Percentiles rank a stretch among this genome's conserved stretches.
Conservation (phyloP, 495 filamentous ascomycete genomes). For the Aspergillus nanangensis region DNA sequence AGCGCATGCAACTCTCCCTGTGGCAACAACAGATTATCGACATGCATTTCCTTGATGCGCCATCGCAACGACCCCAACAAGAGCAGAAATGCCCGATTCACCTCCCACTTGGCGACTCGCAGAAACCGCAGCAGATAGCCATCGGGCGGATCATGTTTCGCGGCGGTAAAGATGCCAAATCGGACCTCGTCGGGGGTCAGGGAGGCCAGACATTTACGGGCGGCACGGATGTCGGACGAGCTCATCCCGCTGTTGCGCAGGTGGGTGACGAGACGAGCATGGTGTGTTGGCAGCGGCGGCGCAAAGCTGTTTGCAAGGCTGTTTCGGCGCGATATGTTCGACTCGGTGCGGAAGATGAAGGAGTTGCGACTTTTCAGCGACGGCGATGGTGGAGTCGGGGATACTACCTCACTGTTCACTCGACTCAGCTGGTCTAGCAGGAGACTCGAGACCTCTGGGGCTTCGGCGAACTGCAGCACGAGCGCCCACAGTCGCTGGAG, state of each 20-base stretch:
- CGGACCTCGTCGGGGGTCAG: conserved; percentile 1
- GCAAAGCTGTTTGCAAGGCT: too few relatives aligned
- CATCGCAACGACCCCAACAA: conserved; percentile 85
- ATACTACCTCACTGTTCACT: background rate
- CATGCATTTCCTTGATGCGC: conserved; percentile 72
- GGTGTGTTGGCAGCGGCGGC: background rate
- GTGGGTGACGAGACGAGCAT: background rate
- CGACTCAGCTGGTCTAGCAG: background rate
- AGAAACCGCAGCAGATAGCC: conserved; percentile 82
- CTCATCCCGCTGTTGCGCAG: background rate
- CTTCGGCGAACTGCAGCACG: background rate
- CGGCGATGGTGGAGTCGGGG: background rate
- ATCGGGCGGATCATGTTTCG: conserved; percentile 58
- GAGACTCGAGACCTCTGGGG: background rate
- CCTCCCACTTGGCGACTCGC: conserved; percentile 90
- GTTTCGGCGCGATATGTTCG: background rate
- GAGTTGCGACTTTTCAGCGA: background rate
- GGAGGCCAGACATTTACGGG: background rate
- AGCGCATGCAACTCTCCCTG: conserved; percentile 68
- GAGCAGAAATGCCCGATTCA: conserved; percentile 86
- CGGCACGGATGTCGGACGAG: background rate
- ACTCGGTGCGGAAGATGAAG: background rate
- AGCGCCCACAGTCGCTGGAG: conserved; percentile 3
- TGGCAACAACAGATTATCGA: conserved; percentile 75
- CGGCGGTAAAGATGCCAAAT: background rate